Evolutionary conservation across 2,329 filamentous ascomycete species (phyloP), one percentile per base, ranked within the genome.

Genomic region (Apiospora aurea): DNA sequence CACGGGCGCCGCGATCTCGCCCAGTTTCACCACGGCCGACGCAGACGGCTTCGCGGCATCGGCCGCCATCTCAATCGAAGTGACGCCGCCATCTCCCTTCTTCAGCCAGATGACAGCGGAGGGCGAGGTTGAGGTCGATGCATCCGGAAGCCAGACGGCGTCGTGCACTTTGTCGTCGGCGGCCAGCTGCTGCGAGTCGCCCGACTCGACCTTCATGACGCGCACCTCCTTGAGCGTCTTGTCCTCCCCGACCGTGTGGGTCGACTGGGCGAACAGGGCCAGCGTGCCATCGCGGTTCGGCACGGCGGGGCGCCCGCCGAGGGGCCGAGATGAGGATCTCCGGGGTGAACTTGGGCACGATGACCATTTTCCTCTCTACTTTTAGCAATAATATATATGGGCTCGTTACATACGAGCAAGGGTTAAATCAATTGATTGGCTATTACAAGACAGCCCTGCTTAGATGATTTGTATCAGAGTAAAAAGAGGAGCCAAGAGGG

Each of bases 281-380:
- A 82, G 80, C 5, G 83, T 79, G 70, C 84, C 83, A 71, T 82
- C 81, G 29, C 81, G 77, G 71, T 82, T 84, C 11, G 83, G 82
- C 8, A 86, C 79, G 1, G 81, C 82, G n/a, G 78, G 78, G 73
- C 29, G 77, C 76, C 44, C 80, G 77, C 43, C 77, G 77, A 49
- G 81, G 80, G 4, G 76, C 75, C 46, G 73, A 77, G 61, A 81
- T 74, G 61, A 83, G 75, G 5, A 75, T 71, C 73, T 83, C 80
- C 14, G 81, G 77, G 21, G 80, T 82, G 71, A 82, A 75, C 46
- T 79, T 77, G 29, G 68, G 68, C 24, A 68, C 66, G 24, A 68
- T 44, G 26, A 68, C 66, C 66, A 68, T 68, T 13, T 67, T 67
- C 1, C 8, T 11, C 14, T n/a, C 21, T 18, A 6, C 29, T 38